A percentile compares a stretch with the other conserved stretches of the same genome.
phyloP scores from a whole-genome alignment of 495 filamentous ascomycete species.

The Aspergillus taichungensis region DNA sequence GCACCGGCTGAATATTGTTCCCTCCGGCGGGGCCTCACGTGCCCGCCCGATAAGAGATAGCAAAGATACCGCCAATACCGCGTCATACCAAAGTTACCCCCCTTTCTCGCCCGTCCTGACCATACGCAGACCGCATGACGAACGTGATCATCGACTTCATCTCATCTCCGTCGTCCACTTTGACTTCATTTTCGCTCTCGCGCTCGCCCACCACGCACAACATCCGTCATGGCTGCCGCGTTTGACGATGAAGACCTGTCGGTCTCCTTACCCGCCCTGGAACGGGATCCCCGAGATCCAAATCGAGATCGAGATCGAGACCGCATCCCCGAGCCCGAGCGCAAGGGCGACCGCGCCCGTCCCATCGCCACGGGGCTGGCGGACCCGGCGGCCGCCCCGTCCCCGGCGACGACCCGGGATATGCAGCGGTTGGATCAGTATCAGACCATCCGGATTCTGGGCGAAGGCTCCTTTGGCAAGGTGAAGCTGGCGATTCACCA shows the following conservation, averaged over 20 bases:
- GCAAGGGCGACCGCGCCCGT: conserved; percentile 4
- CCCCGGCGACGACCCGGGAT: conserved; percentile 39
- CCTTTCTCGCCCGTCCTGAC: too few relatives aligned
- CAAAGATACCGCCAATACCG: too few relatives aligned
- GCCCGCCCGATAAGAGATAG: too few relatives aligned
- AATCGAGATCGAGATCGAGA: conserved; percentile 22
- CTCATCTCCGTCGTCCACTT: too few relatives aligned
- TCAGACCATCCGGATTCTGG: conserved; percentile 78
- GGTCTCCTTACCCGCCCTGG: conserved; percentile 67
- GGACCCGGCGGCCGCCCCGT: conserved; percentile 9
- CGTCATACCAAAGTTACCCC: too few relatives aligned
- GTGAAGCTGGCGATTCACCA: conserved; percentile 93
- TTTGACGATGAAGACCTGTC: conserved; percentile 87
- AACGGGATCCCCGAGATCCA: conserved; percentile 38
- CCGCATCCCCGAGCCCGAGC: conserved; percentile 19
- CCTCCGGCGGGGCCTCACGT: too few relatives aligned
- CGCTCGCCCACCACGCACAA: too few relatives aligned
- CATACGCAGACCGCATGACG: too few relatives aligned
- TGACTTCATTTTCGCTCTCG: too few relatives aligned
- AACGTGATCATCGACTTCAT: too few relatives aligned
- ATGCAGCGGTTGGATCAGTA: conserved; percentile 86
- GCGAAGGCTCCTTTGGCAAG: conserved; percentile 96
- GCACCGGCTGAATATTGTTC: too few relatives aligned
- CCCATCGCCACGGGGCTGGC: conserved; percentile 10
- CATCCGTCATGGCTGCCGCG: conserved; percentile 36